Evolutionary conservation across 1,139 yeast genomes (phyloP).

Genomic region (Yamadazyma conglobata): DNA sequence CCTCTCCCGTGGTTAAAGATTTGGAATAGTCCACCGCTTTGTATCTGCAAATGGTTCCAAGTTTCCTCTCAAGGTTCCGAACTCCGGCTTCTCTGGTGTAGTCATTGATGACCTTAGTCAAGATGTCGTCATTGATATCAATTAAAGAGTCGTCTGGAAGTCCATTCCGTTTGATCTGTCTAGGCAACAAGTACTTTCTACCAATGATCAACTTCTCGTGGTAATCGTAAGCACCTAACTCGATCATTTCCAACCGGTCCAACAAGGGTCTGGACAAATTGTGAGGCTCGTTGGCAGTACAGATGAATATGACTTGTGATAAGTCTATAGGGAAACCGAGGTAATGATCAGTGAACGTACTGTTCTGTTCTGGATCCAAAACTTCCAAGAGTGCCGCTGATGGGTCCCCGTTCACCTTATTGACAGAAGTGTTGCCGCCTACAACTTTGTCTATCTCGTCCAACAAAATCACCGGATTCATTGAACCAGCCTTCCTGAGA

Average conservation of each 20-base stretch:
- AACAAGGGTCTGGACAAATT: conserved; percentile 75
- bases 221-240: conserved; percentile 77
- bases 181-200: conserved; percentile 66
- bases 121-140: conserved; percentile 44
- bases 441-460: conserved; percentile 89
- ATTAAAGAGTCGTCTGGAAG: conserved; percentile 44
- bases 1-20: conserved; percentile 18
- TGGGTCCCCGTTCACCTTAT: conserved; percentile 76
- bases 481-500: conserved; percentile 68
- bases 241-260: conserved; percentile 84
- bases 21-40: conserved; percentile 78
- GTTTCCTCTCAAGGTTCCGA: conserved; percentile 66
- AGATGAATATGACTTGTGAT: conserved; percentile 78
- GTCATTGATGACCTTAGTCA: conserved; percentile 59
- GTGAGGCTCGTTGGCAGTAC: conserved; percentile 85
- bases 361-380: conserved; percentile 87
- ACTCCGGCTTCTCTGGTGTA: conserved; percentile 91
- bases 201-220: conserved; percentile 79
- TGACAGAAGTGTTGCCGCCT: conserved; percentile 50
- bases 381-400: conserved; percentile 89
- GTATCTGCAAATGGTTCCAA: conserved; percentile 72
- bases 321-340: conserved; percentile 85
- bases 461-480: conserved; percentile 84
- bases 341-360: conserved; percentile 77
- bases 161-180: conserved; percentile 73